phyloP scores from a whole-genome alignment of 2,329 filamentous ascomycete genomes.

The Dothidotthia symphoricarpi region DNA sequence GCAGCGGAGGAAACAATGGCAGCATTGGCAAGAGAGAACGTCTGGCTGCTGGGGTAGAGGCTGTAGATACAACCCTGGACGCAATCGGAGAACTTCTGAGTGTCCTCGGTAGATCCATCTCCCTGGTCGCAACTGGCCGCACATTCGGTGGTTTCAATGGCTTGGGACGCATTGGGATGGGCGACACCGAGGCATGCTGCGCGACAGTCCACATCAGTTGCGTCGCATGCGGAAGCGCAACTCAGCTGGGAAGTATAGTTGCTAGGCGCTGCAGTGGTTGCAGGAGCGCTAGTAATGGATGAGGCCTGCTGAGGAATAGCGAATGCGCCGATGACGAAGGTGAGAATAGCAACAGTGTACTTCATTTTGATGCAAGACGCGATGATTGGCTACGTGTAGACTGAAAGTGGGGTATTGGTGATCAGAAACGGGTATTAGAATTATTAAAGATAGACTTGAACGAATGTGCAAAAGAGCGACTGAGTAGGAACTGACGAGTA shows the following conservation, averaged over 20 bases:
- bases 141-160: slow-evolving; percentile 53
- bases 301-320: slow-evolving; percentile 46
- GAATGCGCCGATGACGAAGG: slow-evolving; percentile 47
- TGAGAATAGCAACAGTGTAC: slow-evolving; percentile 47
- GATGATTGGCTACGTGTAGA: slow-evolving; percentile 6
- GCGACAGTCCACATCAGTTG: slow-evolving; percentile 51
- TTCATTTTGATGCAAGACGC: slow-evolving; percentile 44
- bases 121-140: slow-evolving; percentile 55
- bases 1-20: slow-evolving; percentile 21
- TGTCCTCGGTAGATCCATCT: slow-evolving; percentile 48
- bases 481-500: too few species aligned
- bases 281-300: slow-evolving; percentile 37
- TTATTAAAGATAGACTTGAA: too few species aligned
- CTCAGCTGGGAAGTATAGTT: slow-evolving; percentile 30
- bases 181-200: slow-evolving; percentile 54
- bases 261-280: slow-evolving; percentile 27
- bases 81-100: slow-evolving; percentile 49
- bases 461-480: too few species aligned
- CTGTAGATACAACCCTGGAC: slow-evolving; percentile 51
- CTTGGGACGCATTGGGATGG: slow-evolving; percentile 52
- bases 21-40: slow-evolving; percentile 19
- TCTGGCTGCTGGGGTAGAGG: slow-evolving; percentile 48
- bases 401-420: too few species aligned
- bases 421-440: too few species aligned
- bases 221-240: slow-evolving; percentile 42